Conservation (phyloP, 2,329 filamentous ascomycete genomes). For the Oidium heveae region DNA sequence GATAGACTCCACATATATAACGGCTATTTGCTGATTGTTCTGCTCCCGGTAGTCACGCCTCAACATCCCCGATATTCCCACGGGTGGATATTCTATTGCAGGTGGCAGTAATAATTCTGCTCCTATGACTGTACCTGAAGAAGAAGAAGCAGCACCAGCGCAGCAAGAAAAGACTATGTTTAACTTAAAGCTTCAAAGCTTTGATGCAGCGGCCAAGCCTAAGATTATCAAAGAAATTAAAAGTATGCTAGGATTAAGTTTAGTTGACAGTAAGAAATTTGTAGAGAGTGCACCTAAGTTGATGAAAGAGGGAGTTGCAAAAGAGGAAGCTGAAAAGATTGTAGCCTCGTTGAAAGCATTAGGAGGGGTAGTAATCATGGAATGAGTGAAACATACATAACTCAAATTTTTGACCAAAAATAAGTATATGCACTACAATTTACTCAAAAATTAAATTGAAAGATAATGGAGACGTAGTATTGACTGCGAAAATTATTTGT, state of each 20-base stretch:
- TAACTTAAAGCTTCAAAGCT: slow-evolving; percentile 77
- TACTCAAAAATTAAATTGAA: too few species aligned
- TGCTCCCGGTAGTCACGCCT: slow-evolving; percentile 42
- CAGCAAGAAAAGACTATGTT: slow-evolving; percentile 95
- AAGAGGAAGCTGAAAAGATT: slow-evolving; percentile 99
- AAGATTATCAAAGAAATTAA: slow-evolving; percentile 99
- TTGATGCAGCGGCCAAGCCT: slow-evolving; percentile 73
- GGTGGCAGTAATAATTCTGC: slow-evolving; percentile 24
- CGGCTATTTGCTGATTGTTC: slow-evolving; percentile 4
- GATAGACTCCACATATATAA: not conserved
- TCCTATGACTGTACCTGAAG: slow-evolving; percentile 38
- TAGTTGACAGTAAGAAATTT: slow-evolving; percentile 99
- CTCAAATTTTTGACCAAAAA: too few species aligned
- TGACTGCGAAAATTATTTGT: too few species aligned
- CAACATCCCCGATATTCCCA: slow-evolving; percentile 93
- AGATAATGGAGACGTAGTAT: too few species aligned
- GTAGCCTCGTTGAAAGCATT: slow-evolving; percentile 81
- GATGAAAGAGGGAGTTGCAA: slow-evolving; percentile 96
- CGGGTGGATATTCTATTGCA: slow-evolving; percentile 59
- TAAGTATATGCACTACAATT: too few species aligned
- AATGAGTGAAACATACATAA: slow-evolving; percentile 25
- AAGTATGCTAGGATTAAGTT: slow-evolving; percentile 71
- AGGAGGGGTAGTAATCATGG: slow-evolving; percentile 73
- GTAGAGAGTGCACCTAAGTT: slow-evolving; percentile 94
- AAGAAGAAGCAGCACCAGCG: slow-evolving; percentile 68